Evolutionary conservation across 2,329 filamentous ascomycete genomes (phyloP).

Genomic region (Colletotrichum shisoi): DNA sequence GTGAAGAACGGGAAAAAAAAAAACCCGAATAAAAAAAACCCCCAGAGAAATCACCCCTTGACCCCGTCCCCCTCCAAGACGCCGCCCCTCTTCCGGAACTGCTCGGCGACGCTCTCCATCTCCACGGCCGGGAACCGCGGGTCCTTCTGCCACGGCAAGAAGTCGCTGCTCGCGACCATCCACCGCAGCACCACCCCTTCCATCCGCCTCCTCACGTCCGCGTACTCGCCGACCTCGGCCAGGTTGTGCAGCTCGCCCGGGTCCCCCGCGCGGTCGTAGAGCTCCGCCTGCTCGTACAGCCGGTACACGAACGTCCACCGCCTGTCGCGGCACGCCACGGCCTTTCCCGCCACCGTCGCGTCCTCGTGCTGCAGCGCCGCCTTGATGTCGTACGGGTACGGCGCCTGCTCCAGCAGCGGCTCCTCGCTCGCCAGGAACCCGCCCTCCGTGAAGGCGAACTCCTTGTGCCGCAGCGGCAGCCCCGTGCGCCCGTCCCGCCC

Average conservation of each 20-base stretch:
- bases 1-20: no score
- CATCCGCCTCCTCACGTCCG: slow-evolving; percentile 41
- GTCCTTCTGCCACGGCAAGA: slow-evolving; percentile 50
- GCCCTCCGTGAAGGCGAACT: slow-evolving; percentile 55
- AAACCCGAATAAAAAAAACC: no score
- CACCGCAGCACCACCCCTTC: slow-evolving; percentile 51
- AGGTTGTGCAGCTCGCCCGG: slow-evolving; percentile 52
- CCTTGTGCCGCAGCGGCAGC: slow-evolving; percentile 46
- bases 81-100: slow-evolving; percentile 35
- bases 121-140: slow-evolving; percentile 49
- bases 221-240: slow-evolving; percentile 44
- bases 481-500: slow-evolving; percentile 13
- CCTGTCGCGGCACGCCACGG: slow-evolving; percentile 49
- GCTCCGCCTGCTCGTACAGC: slow-evolving; percentile 55
- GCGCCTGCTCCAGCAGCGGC: slow-evolving; percentile 54
- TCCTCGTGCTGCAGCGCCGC: slow-evolving; percentile 56
- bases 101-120: slow-evolving; percentile 46
- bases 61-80: background rate
- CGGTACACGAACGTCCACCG: slow-evolving; percentile 56
- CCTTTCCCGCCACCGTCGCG: slow-evolving; percentile 54
- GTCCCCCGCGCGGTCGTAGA: slow-evolving; percentile 52
- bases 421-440: slow-evolving; percentile 56
- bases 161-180: slow-evolving; percentile 49
- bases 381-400: slow-evolving; percentile 58
- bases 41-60: background rate